These are phyloP conservation scores for Thalassiosira profunda DNA, from an alignment of 108 stramenopile species.

Conservation along the genomic window DNA sequence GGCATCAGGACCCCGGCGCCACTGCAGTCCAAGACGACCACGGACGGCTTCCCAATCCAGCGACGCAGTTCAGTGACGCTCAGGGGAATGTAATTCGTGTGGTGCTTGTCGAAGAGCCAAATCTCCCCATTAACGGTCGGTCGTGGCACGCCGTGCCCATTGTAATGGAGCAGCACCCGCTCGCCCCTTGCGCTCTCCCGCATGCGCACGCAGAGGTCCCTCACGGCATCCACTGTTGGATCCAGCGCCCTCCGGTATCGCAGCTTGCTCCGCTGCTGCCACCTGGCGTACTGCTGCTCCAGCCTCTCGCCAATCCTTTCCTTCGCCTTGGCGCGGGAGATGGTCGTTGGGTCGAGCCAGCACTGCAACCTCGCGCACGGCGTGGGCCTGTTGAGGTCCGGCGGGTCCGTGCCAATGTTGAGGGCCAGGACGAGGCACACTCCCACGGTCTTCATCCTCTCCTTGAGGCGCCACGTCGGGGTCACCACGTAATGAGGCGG, in stretches of 20 bases:
- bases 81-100: constrained; percentile 99
- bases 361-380: constrained; percentile 94
- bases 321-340: constrained; percentile 80
- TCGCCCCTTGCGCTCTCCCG: constrained; percentile 80
- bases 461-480: constrained; percentile 93
- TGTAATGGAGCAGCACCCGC: constrained; percentile 97
- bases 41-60: constrained; percentile 94
- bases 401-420: constrained; percentile 98
- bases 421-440: constrained; percentile 96
- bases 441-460: constrained; percentile 94
- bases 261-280: constrained; percentile 75
- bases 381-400: constrained; percentile 89
- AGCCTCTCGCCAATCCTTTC: constrained; percentile 90
- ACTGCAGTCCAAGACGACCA: constrained; percentile 95
- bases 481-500: constrained; percentile 27
- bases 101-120: constrained; percentile 95
- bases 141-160: constrained; percentile 98
- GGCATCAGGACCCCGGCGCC: constrained; percentile 93
- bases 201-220: constrained; percentile 74
- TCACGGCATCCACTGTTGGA: constrained; percentile 96
- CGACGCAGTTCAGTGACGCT: constrained; percentile 84
- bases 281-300: constrained; percentile 92
- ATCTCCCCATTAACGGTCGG: constrained; percentile 97
- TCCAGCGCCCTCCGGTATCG: constrained; percentile 87
- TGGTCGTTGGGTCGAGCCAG: constrained; percentile 94